Percentiles rank a stretch among this genome's conserved stretches.
These are phyloP conservation scores for Xerocomellus intermedius DNA, from an alignment of 768 basidiomycete genomes.

Conservation along the genomic window DNA sequence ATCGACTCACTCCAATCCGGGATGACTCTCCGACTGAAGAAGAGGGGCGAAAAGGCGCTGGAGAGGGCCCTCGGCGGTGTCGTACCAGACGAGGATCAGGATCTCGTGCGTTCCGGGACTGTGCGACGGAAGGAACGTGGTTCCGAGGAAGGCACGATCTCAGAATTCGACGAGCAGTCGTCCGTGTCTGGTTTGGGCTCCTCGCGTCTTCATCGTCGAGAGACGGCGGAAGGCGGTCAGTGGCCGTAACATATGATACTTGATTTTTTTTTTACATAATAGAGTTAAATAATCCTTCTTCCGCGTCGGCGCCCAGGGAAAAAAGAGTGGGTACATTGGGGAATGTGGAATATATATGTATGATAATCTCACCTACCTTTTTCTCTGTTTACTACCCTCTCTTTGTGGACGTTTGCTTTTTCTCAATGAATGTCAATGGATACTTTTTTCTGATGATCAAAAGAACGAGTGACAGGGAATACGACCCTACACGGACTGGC, in stretches of 20 bases:
- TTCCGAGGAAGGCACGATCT: conserved; percentile 46
- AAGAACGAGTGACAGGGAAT: not conserved
- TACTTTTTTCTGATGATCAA: not conserved
- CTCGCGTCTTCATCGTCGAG: conserved; percentile 41
- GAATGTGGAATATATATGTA: conserved; percentile 32
- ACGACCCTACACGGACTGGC: not conserved
- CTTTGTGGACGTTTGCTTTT: conserved; percentile 6
- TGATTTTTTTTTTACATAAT: conserved; percentile 18
- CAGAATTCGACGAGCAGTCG: conserved; percentile 45
- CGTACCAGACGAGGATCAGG: conserved; percentile 33
- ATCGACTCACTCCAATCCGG: conserved; percentile 84
- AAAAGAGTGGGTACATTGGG: conserved; percentile 14
- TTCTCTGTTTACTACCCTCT: not conserved
- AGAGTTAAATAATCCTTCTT: conserved; percentile 3
- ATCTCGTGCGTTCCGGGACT: conserved; percentile 28
- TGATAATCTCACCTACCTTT: conserved; percentile 24
- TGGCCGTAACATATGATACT: conserved; percentile 22
- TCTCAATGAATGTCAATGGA: conserved; percentile 17
- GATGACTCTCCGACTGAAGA: conserved; percentile 82
- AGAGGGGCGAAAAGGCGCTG: conserved; percentile 83
- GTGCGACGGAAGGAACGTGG: conserved; percentile 41
- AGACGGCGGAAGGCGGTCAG: conserved; percentile 40
- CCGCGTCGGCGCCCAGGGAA: no score
- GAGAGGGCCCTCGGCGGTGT: conserved; percentile 52
- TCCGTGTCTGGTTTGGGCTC: conserved; percentile 24